phyloP scores from a whole-genome alignment of 306 rosid species.

The Boehmeria nivea region DNA sequence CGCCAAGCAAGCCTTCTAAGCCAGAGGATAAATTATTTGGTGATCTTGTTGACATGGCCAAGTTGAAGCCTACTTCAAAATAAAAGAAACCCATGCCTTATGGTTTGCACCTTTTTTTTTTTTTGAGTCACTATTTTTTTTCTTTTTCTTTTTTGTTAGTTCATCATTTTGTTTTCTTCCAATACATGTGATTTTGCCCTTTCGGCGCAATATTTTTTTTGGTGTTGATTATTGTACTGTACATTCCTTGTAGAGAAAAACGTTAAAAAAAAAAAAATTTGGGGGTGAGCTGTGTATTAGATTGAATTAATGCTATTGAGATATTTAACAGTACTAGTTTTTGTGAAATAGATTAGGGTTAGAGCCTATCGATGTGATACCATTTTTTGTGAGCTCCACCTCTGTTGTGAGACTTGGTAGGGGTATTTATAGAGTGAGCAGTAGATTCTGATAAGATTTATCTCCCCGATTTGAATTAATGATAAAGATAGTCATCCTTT shows the following conservation, averaged over 20 bases:
- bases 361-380: too few relatives aligned
- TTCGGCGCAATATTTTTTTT: constrained; percentile 31
- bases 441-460: too few relatives aligned
- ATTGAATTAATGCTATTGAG: constrained; percentile 9
- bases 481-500: too few relatives aligned
- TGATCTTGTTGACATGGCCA: constrained; percentile 87
- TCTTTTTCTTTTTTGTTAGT: neutral
- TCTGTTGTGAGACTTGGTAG: too few relatives aligned
- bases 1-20: constrained; percentile 65
- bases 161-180: constrained; percentile 18
- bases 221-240: constrained; percentile 40
- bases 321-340: too few relatives aligned
- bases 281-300: constrained; percentile 26
- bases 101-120: constrained; percentile 17
- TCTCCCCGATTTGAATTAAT: too few relatives aligned
- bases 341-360: too few relatives aligned
- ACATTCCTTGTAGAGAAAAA: constrained; percentile 46
- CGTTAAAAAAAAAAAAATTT: constrained; percentile 12
- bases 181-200: constrained; percentile 24
- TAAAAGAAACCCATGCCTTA: constrained; percentile 52
- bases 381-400: too few relatives aligned
- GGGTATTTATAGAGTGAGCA: too few relatives aligned
- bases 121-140: constrained; percentile 6
- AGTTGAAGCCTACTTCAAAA: constrained; percentile 66
- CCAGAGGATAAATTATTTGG: constrained; percentile 96